Percentiles rank a stretch among this genome's conserved stretches.
Evolutionary conservation across 1,139 yeast species (phyloP).

Genomic region (Suhomyces yuchorum): DNA sequence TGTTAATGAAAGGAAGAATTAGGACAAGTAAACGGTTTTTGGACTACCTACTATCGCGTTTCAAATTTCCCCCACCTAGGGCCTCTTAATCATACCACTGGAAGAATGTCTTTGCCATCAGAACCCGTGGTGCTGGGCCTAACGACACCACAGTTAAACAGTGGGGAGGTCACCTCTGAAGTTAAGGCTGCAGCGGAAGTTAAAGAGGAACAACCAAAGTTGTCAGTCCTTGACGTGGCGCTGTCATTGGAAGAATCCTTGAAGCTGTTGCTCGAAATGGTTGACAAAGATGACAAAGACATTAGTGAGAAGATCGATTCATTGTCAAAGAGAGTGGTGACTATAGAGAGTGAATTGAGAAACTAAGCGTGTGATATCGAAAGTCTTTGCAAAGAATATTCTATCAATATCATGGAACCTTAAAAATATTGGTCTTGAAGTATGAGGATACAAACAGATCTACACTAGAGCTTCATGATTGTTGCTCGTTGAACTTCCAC

Average conservation of each 20-base stretch:
- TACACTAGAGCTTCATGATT: no score
- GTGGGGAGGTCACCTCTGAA: conserved; percentile 12
- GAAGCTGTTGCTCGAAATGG: conserved; percentile 29
- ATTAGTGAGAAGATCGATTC: conserved; percentile 31
- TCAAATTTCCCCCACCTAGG: neutral
- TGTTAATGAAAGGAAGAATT: neutral
- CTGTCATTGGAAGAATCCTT: conserved; percentile 49
- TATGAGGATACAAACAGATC: no score
- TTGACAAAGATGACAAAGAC: conserved; percentile 35
- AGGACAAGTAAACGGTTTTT: conserved; percentile 1
- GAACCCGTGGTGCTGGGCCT: conserved; percentile 17
- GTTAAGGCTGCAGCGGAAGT: conserved; percentile 1
- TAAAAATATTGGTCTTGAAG: neutral
- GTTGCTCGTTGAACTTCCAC: no score
- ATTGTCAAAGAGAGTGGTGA: conserved; percentile 25
- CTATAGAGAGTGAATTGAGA: conserved; percentile 20
- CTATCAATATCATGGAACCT: neutral
- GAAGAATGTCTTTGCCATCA: conserved; percentile 4
- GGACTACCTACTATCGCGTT: conserved; percentile 7
- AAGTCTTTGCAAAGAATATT: no score
- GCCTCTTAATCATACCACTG: neutral
- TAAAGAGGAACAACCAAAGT: conserved; percentile 3
- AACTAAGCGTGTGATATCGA: neutral
- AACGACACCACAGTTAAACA: conserved; percentile 17
- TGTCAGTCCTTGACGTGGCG: conserved; percentile 54